phyloP scores from a whole-genome alignment of 352 stramenopile species.

The Phytophthora aleatoria region DNA sequence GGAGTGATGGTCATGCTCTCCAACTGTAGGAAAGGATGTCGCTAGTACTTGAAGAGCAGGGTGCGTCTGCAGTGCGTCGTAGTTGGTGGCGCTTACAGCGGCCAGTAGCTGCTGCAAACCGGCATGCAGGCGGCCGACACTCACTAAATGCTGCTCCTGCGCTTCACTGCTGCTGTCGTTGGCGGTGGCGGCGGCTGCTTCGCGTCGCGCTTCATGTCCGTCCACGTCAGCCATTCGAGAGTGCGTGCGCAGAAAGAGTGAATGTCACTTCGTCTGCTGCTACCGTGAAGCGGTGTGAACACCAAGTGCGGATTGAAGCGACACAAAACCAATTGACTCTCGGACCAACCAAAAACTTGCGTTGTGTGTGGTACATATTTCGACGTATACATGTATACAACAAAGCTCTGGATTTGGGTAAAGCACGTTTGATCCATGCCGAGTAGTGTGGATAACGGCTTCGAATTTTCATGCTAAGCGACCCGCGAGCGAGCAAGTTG shows the following conservation, averaged over 20 bases:
- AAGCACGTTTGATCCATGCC: too few species aligned
- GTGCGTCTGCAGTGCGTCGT: constrained; percentile 26
- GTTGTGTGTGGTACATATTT: constrained; percentile 2
- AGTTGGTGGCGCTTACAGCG: not conserved
- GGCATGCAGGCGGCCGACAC: constrained; percentile 20
- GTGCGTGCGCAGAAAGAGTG: constrained; percentile 12
- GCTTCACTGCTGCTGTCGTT: constrained; percentile 14
- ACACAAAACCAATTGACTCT: constrained; percentile 15
- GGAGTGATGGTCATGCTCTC: constrained; percentile 24
- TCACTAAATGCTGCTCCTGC: constrained; percentile 36
- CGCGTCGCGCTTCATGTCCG: constrained; percentile 11
- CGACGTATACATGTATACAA: not conserved
- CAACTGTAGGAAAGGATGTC: constrained; percentile 12
- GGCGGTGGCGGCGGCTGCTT: not conserved
- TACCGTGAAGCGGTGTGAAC: constrained; percentile 24
- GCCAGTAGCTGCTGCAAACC: constrained; percentile 28
- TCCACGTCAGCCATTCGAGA: constrained; percentile 24
- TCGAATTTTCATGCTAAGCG: too few species aligned
- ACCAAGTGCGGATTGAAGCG: constrained; percentile 13
- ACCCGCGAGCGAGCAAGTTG: too few species aligned
- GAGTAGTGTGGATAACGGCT: too few species aligned
- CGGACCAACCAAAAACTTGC: constrained; percentile 23
- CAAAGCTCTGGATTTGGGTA: too few species aligned
- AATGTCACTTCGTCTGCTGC: constrained; percentile 14
- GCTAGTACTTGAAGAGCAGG: constrained; percentile 39